These are phyloP conservation scores for Allomyces macrogynus DNA, from an alignment of 192 early-diverging fungal species.

Conservation along the genomic window DNA sequence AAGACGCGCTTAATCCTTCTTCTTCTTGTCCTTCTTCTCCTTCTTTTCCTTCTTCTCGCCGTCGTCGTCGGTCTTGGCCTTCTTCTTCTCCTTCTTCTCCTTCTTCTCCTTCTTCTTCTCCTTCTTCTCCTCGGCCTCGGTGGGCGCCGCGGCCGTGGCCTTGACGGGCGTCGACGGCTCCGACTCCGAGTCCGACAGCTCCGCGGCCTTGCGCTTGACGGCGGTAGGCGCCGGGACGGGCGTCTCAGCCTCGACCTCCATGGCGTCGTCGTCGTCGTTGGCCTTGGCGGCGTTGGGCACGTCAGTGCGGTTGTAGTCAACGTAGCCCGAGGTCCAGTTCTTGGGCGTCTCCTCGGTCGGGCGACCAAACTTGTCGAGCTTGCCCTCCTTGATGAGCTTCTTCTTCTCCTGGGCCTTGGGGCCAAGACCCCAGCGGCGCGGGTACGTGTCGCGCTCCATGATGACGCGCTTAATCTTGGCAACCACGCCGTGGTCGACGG, in stretches of 20 bases:
- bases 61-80: conserved; percentile 2
- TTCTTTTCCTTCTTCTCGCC: conserved; percentile 2
- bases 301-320: conserved; percentile 35
- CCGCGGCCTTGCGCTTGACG: conserved; percentile 15
- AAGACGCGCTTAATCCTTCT: conserved; percentile 13
- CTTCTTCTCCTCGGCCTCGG: conserved; percentile 17
- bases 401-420: conserved; percentile 93
- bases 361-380: conserved; percentile 93
- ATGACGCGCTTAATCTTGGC: conserved; percentile 99
- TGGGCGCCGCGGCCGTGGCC: conserved; percentile 7
- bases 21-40: conserved; percentile 18
- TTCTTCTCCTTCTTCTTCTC: conserved; percentile 26
- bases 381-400: conserved; percentile 92
- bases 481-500: conserved; percentile 89
- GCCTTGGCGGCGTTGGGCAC: conserved; percentile 9
- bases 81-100: conserved; percentile 25
- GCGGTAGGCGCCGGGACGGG: conserved; percentile 14
- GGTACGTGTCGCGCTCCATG: conserved; percentile 99
- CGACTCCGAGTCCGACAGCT: conserved; percentile 10
- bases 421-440: conserved; percentile 91
- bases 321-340: conserved; percentile 60
- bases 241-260: conserved; percentile 14
- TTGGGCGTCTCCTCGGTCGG: conserved; percentile 66
- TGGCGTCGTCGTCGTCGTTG: conserved; percentile 9
- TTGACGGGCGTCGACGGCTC: conserved; percentile 16